A percentile compares a stretch with the other conserved stretches of the same genome.
phyloP scores from a whole-genome alignment of 768 basidiomycete species.

The Podaxis sp. region DNA sequence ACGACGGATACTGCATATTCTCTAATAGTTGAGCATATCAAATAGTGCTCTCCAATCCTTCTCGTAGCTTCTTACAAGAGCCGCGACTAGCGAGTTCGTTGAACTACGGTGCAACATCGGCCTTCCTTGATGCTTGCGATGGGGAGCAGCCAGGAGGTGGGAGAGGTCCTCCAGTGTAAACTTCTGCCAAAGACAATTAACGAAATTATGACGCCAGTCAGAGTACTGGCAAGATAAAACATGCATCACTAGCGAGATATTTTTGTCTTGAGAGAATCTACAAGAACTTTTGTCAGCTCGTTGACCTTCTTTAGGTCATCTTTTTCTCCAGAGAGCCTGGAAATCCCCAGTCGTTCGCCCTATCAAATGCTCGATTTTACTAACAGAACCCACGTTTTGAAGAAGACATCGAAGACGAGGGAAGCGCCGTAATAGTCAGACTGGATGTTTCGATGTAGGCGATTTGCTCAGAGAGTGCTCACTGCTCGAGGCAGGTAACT shows the following conservation, averaged over 20 bases:
- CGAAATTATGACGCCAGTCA: not conserved
- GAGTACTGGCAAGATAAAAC: slow-evolving; percentile 7
- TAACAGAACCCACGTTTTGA: slow-evolving; percentile 40
- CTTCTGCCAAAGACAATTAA: not conserved
- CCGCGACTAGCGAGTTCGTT: not conserved
- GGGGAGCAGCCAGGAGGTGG: slow-evolving; percentile 2
- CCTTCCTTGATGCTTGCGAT: slow-evolving; percentile 1
- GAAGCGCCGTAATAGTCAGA: slow-evolving; percentile 48
- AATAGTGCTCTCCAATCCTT: not conserved
- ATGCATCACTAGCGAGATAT: slow-evolving; percentile 53
- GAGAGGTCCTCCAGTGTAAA: slow-evolving; percentile 13
- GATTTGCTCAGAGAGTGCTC: slow-evolving; percentile 51
- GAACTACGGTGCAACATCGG: slow-evolving; percentile 2
- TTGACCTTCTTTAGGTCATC: slow-evolving; percentile 24
- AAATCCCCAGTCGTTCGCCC: not conserved
- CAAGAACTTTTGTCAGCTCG: slow-evolving; percentile 26
- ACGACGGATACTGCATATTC: not conserved
- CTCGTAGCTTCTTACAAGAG: not conserved
- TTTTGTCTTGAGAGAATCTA: slow-evolving; percentile 53
- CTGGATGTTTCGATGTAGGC: slow-evolving; percentile 49
- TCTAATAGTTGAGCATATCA: not conserved
- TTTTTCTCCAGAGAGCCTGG: not conserved
- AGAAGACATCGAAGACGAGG: slow-evolving; percentile 46
- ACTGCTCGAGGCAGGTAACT: slow-evolving; percentile 26
- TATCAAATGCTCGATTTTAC: not conserved